Evolutionary conservation across 2,329 filamentous ascomycete genomes (phyloP).

Genomic region (Clonostachys rosea): DNA sequence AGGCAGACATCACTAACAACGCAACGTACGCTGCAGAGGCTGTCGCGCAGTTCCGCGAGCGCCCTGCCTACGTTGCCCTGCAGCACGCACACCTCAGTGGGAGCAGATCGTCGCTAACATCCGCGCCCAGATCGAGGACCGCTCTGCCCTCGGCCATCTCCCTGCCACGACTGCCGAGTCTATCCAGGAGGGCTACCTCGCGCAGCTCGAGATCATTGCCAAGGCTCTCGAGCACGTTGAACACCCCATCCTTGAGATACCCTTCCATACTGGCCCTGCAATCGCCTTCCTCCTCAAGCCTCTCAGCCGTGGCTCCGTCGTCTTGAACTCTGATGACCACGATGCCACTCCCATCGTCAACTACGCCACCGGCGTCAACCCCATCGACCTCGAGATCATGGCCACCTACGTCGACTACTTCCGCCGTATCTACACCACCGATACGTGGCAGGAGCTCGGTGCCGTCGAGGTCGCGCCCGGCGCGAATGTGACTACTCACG

Average conservation of each 20-base stretch:
- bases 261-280: slow-evolving; percentile 14
- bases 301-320: slow-evolving; percentile 25
- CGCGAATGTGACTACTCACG: slow-evolving; percentile 8
- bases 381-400: slow-evolving; percentile 26
- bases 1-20: slow-evolving; percentile 13
- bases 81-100: slow-evolving; percentile 11
- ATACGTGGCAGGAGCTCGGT: slow-evolving; percentile 15
- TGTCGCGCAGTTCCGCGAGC: slow-evolving; percentile 17
- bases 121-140: slow-evolving; percentile 13
- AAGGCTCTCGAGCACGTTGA: slow-evolving; percentile 16
- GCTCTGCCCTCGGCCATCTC: slow-evolving; percentile 10
- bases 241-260: slow-evolving; percentile 20
- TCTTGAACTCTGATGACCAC: slow-evolving; percentile 11
- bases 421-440: slow-evolving; percentile 16
- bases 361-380: slow-evolving; percentile 25
- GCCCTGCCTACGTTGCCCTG: slow-evolving; percentile 21
- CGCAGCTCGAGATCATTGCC: slow-evolving; percentile 15
- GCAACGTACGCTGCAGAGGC: slow-evolving; percentile 23
- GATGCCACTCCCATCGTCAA: slow-evolving; percentile 21
- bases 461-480: slow-evolving; percentile 21
- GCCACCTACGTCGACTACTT: slow-evolving; percentile 20
- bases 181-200: slow-evolving; percentile 15
- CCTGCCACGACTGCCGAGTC: slow-evolving; percentile 7
- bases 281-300: slow-evolving; percentile 20
- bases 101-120: slow-evolving; percentile 12